These are phyloP conservation scores for Cyclotella atomus DNA, from an alignment of 108 stramenopile species.

Conservation along the genomic window DNA sequence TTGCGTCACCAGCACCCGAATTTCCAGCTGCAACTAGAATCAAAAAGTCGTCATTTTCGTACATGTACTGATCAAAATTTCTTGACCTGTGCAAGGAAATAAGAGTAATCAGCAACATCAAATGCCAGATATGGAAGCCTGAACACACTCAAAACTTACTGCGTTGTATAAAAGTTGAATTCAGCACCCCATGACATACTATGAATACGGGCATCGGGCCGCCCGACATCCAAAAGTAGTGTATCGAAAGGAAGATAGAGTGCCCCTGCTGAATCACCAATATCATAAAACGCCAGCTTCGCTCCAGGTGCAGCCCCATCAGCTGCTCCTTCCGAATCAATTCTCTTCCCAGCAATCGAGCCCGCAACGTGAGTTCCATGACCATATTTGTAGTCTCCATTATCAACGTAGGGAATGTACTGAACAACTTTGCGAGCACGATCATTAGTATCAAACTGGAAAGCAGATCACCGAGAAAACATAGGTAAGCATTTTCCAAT, in stretches of 20 bases:
- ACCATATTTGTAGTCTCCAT: constrained; percentile 30
- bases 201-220: constrained; percentile 42
- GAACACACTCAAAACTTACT: neutral
- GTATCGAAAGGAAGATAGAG: constrained; percentile 33
- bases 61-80: constrained; percentile 51
- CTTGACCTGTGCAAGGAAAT: constrained; percentile 14
- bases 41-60: constrained; percentile 50
- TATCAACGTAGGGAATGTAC: constrained; percentile 38
- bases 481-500: too few species aligned
- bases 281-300: constrained; percentile 41
- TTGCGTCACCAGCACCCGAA: constrained; percentile 8
- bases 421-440: constrained; percentile 35
- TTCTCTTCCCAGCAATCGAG: constrained; percentile 33
- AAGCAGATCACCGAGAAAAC: neutral
- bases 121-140: neutral
- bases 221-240: constrained; percentile 13
- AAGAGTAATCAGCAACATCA: too few species aligned
- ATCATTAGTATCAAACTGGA: neutral
- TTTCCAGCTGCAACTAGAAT: constrained; percentile 46
- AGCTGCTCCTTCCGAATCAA: constrained; percentile 12
- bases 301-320: constrained; percentile 43
- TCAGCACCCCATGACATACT: constrained; percentile 52
- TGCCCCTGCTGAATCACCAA: constrained; percentile 27
- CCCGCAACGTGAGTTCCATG: constrained; percentile 53
- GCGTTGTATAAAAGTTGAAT: constrained; percentile 30